Evolutionary conservation across 345 rosid genomes (phyloP), one percentile per base, ranked within the genome.

Genomic region (Eucalyptus pauciflora): DNA sequence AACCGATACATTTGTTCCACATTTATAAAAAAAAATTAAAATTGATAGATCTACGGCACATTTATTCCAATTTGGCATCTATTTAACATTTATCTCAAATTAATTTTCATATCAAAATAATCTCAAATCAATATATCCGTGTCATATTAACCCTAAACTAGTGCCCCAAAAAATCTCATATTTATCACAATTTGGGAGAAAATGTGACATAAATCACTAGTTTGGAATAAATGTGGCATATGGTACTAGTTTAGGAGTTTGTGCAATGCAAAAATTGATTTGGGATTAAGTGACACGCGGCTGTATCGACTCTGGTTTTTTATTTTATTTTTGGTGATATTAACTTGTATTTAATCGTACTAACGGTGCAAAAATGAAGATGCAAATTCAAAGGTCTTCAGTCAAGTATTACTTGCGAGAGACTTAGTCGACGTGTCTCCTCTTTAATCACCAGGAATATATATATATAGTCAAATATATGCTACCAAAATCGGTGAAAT

Each of bases 1-100:
- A 27, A 64, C 0, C 0, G 9, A 14, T 29, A 62, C 0, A 13
- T 0, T 0, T 0, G 0, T 10, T 56, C 5, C 2, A 56, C 6
- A 56, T 56, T 56, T 56, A 56, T 1, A 56, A 56, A 56, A 56
- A 24, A 2, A 37, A 37, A 33, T 2, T 2, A 24, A 1, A 56
- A 56, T 0, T 24, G 1, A 0, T 56, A 56, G 0, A 24, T 4
- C 3, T 1, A 4, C 0, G 1, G 9, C 3, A 2, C 1, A 10
- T 56, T 56, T 56, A 10, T 0, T 10, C 0, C 1, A 56, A 56
- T 2, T 0, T 2, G 29, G 13, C 1, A 24, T 25, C 3, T 22
- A 10, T 24, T 1, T 0, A 0, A 56, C 1, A 56, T 56, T 56
- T 58, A 5, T 1, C 1, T 58, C n/a, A 58, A 58, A 58, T 27